Evolutionary conservation across 2,329 filamentous ascomycete genomes (phyloP), one percentile per base, ranked within the genome.

Genomic region (Ambrosiella cleistominuta): DNA sequence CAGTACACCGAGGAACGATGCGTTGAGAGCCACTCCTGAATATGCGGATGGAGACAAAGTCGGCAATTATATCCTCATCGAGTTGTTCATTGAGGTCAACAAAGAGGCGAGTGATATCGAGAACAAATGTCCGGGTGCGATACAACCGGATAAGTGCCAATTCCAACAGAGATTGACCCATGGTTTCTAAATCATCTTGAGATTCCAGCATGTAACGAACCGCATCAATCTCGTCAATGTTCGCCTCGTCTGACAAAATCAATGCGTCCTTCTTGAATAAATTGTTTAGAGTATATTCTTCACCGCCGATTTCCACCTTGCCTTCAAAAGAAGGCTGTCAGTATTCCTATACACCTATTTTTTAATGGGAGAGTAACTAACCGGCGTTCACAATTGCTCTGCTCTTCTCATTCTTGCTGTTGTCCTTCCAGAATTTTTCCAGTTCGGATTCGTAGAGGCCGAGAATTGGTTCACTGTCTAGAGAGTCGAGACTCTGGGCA

Each of bases 81-180:
- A 67, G 62, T 6, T 65, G 74, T 59, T 82, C 76, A 11, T 81
- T 77, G 57, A 87, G 74, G 65, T 86, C 61, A 60, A 95, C 74
- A 58, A 95, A 77, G 37, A 96, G 75, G 57, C 90, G 84, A 65
- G 96, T 74, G 65, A 85, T 88, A 68, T 95, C 87, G 39, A 97
- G 79, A 47, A 94, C 72, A 65, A 85, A 88, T 66, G 86, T 85
- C 63, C 91, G 82, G 64, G 87, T 82, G 64, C 90, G 83, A 69
- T 98, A 91, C 69, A 94, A 95, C 63, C 83, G 81, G 66, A 97
- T 86, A 63, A 96, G 80, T 61, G 86, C 86, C 64, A 85, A 85
- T 67, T 90, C 83, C 57, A 88, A 76, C 61, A 87, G 76, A 2
- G 87, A 77, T 27, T 87, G 81, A 61, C 88, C 88, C 4, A 89